Conservation (phyloP, 495 filamentous ascomycete genomes). For the Penicillium verhagenii region DNA sequence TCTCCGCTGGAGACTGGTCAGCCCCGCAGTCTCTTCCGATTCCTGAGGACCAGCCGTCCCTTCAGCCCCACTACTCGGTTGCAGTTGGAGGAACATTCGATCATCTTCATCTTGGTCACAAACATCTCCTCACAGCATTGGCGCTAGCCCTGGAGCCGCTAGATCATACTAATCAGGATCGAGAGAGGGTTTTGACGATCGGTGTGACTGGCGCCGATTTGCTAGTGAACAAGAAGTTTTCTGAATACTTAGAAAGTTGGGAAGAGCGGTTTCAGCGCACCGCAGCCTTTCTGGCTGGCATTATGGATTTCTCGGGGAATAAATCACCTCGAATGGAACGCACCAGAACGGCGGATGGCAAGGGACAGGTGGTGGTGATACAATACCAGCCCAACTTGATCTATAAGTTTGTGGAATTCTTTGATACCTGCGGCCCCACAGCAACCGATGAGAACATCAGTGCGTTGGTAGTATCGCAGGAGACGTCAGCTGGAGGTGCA, state of each 20-base stretch:
- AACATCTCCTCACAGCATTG: conserved; percentile 83
- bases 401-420: conserved; percentile 77
- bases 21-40: conserved; percentile 20
- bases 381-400: conserved; percentile 45
- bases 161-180: conserved; percentile 18
- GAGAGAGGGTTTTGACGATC: conserved; percentile 60
- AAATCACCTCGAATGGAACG: conserved; percentile 27
- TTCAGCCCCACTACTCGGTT: conserved; percentile 52
- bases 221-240: conserved; percentile 83
- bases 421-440: conserved; percentile 88
- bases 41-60: conserved; percentile 22
- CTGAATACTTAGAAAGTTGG: conserved; percentile 77
- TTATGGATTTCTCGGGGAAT: conserved; percentile 57
- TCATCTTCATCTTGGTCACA: conserved; percentile 94
- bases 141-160: conserved; percentile 63
- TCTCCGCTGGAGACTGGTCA: conserved; percentile 33
- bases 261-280: conserved; percentile 64
- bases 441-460: conserved; percentile 77
- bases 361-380: conserved; percentile 51
- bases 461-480: conserved; percentile 83
- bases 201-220: conserved; percentile 88
- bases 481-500: conserved; percentile 80
- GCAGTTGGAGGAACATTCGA: conserved; percentile 96
- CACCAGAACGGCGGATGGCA: conserved; percentile 43
- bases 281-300: conserved; percentile 66